Base-by-base conservation (phyloP, 306 rosid species). In the Malus sylvestris region DNA sequence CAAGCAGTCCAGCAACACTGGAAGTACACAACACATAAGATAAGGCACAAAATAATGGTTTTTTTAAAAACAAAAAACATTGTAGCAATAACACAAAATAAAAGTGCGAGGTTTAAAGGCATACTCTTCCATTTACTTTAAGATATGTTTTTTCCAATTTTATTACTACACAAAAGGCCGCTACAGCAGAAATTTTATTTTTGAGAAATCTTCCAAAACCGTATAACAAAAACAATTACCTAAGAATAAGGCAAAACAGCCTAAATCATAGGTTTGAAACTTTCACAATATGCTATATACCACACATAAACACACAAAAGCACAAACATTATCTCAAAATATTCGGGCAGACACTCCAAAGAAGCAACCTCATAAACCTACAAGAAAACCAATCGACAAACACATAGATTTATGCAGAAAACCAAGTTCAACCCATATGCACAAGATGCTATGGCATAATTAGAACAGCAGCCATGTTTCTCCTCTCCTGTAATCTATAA, bases 401-500 rank as follows among this genome's bases (percentile, higher is more conserved):
- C 29, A 73, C 4, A 23, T 18, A 55, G 67, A 9, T 2, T 63
- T 42, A 58, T 10, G 58, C 76, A 44, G 25, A 29, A 9, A 70
- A 67, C 45, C 60, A 67, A 60, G 53, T 80, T 68, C 25, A 70
- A 76, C 46, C 42, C 76, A 68, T 18, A 9, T 70, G 60, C 73
- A 81, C 44, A 19, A 32, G 76, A 72, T 14, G 33, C 20, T 49
- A 27, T 69, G 38, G 42, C 23, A 62, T 27, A n/a, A 29, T 59
- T 6, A 64, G 69, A 42, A 68, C 8, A 38, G 42, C 75, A 66
- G 22, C 63, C 70, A 75, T 15, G 40, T 64, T 2, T 30, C 65
- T 42, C 25, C 70, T 32, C 67, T 63, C 76, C 83, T 13, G 70
- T 42, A 63, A 81, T 62, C 73, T 73, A 69, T 62, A 78, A 70